Evolutionary conservation across 1,284 basidiomycete species (phyloP), one percentile per base, ranked within the genome.

Genomic region (Abortiporus biennis): DNA sequence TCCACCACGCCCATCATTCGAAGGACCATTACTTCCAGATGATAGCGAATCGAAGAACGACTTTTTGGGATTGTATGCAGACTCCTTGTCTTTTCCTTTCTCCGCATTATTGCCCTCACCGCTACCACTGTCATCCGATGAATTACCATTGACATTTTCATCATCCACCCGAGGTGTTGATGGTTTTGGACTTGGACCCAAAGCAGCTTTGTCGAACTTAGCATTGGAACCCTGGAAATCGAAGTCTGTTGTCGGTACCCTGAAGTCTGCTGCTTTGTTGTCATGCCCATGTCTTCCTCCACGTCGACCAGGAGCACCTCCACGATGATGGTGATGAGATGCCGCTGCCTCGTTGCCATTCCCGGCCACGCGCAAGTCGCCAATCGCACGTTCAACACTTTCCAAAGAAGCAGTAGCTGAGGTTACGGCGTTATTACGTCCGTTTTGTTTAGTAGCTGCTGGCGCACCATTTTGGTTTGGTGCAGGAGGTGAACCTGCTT

Each of bases 1-100:
- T 17, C 62, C 53, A 22, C 65, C 60, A 15, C 60, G 56, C 29
- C 62, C 57, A 12, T 50, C 57, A 36, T 63, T 62, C 11, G 50
- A 37, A 5, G 53, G 56, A 1, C 52, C 58, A 38, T 56, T 57
- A 48, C 56, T 55, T 19, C 59, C 78, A 4, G 80, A 80, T 23
- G 80, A 79, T 46, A 90, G 57, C 21, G 77, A 75, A 58, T 90
- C 86, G 52, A 90, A 90, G 70, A 89, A 89, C 3, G 82, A 86
- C 51, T 71, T 77, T 52, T 74, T 64, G 12, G 81, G 85, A 57
- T 90, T 80, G 56, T 90, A 90, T 30, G 85, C 82, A 9, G 32
- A 17, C 4, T 62, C 61, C 34, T 61, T 51, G 37, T 44, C 50
- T 39, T 56, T 55, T 25, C 47, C 50, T 6, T 54, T 53, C 29